Base-by-base conservation (phyloP, 2,329 filamentous ascomycete species). In the Orbilia oligospora region DNA sequence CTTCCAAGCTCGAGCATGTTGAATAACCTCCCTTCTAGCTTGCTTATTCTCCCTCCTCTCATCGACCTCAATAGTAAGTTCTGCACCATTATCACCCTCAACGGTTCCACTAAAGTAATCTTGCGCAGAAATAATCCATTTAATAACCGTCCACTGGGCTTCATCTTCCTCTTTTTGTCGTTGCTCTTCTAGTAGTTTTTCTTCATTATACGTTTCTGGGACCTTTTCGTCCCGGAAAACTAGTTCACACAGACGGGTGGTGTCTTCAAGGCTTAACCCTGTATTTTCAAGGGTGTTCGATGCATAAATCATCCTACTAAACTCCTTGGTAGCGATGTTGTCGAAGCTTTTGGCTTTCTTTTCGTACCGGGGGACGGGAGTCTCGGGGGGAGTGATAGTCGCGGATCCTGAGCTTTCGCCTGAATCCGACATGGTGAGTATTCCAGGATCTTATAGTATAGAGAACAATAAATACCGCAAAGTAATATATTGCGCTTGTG, bases 281-380 rank as follows among this genome's bases (percentile, higher is more conserved):
- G 55, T 61, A 12, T 61, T n/a, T n/a, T 61, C 55, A 10, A 61
- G 33, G 55, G 5, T 16, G 33, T 61, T 61, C 18, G 55, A 61
- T 22, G 55, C 30, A 16, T 61, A 61, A 24, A 61, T 61, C 55
- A 61, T 61, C 10, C 55, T 61, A 6, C 22, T 3, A 16, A 61
- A 61, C 6, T 61, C 55, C 5, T 16, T 12, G 33, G 33, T 16
- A 24, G 55, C 36, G 9, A 44, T 41, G 10, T 2, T 8, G 3
- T 41, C n/a, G 55, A 61, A 61, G 4, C 3, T 24, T n/a, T 22
- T 44, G 18, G n/a, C 10, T 22, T 24, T 24, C 33, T 24, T 24
- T 16, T 24, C 55, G 33, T 33, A 61, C 38, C 55, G 55, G 33
- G 33, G 55, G 18, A 61, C 10, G 6, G 36, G 10, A 27, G 55